Conservation (phyloP, 176 grass and related monocot genomes). For the Eremochloa ophiuroides region DNA sequence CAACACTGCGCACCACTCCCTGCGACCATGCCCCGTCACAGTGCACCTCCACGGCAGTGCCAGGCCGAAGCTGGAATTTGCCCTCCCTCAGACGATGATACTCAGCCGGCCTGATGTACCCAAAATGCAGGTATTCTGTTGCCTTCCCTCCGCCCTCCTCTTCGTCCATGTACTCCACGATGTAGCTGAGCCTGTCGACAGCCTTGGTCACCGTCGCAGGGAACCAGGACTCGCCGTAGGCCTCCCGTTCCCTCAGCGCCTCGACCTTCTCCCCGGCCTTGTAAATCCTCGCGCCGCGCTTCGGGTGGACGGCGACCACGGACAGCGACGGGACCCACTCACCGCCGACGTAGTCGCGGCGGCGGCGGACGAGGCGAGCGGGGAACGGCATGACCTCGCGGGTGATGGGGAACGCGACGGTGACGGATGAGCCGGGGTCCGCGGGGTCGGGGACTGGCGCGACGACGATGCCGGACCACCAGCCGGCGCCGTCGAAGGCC, state of each 20-base stretch:
- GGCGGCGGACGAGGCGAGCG: constrained; percentile 15
- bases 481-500: constrained; percentile 42
- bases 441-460: background rate
- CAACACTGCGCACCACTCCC: constrained; percentile 20
- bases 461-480: constrained; percentile 52
- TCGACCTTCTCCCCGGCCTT: constrained; percentile 40
- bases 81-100: background rate
- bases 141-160: background rate
- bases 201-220: constrained; percentile 30
- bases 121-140: constrained; percentile 35
- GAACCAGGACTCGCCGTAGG: constrained; percentile 48
- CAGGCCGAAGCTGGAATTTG: constrained; percentile 4
- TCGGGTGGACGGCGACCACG: background rate
- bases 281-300: constrained; percentile 15
- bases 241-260: constrained; percentile 26
- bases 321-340: constrained; percentile 24
- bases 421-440: background rate
- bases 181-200: constrained; percentile 24
- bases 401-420: constrained; percentile 45
- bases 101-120: constrained; percentile 37
- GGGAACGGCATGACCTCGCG: constrained; percentile 36
- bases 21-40: constrained; percentile 37
- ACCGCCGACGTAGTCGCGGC: constrained; percentile 27
- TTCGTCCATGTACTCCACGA: constrained; percentile 40
- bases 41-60: constrained; percentile 30